Conservation (phyloP, 2,329 filamentous ascomycete species). For the Podosphaera aphanis region DNA sequence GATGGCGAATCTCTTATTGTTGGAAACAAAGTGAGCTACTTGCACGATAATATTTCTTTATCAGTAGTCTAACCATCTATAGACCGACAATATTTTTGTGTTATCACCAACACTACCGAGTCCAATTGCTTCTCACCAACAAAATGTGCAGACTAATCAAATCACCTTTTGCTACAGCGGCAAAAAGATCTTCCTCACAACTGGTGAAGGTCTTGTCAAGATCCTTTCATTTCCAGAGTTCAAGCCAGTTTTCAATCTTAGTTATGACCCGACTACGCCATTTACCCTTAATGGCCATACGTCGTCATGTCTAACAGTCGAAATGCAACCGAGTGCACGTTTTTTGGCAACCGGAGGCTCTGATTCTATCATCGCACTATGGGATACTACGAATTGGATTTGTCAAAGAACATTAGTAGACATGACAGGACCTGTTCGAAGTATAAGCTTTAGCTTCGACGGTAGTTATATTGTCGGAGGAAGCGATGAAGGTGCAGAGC, state of each 20-base stretch:
- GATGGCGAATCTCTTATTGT: slow-evolving; percentile 47
- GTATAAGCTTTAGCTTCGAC: slow-evolving; percentile 53
- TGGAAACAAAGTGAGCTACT: slow-evolving; percentile 43
- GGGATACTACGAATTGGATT: slow-evolving; percentile 58
- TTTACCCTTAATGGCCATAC: slow-evolving; percentile 51
- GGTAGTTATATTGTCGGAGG: slow-evolving; percentile 52
- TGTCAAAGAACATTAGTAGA: slow-evolving; percentile 47
- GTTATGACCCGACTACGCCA: slow-evolving; percentile 22
- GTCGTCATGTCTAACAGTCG: slow-evolving; percentile 43
- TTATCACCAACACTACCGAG: slow-evolving; percentile 35
- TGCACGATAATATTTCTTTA: not conserved
- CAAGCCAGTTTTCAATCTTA: slow-evolving; percentile 27
- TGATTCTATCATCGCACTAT: slow-evolving; percentile 52
- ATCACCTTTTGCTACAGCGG: slow-evolving; percentile 54
- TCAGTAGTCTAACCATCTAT: slow-evolving; percentile 1
- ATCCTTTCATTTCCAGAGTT: slow-evolving; percentile 45
- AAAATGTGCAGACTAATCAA: slow-evolving; percentile 44
- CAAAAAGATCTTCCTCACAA: slow-evolving; percentile 45
- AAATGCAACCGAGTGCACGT: slow-evolving; percentile 45
- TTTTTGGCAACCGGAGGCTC: slow-evolving; percentile 54
- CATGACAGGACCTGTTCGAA: slow-evolving; percentile 46
- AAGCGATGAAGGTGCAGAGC: slow-evolving; percentile 44
- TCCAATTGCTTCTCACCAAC: slow-evolving; percentile 33
- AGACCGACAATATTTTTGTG: slow-evolving; percentile 39
- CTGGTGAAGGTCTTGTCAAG: slow-evolving; percentile 44